Percentiles rank a stretch among this genome's conserved stretches.
Conservation (phyloP, 805 yeast species). For the Nakazawaea populi region DNA sequence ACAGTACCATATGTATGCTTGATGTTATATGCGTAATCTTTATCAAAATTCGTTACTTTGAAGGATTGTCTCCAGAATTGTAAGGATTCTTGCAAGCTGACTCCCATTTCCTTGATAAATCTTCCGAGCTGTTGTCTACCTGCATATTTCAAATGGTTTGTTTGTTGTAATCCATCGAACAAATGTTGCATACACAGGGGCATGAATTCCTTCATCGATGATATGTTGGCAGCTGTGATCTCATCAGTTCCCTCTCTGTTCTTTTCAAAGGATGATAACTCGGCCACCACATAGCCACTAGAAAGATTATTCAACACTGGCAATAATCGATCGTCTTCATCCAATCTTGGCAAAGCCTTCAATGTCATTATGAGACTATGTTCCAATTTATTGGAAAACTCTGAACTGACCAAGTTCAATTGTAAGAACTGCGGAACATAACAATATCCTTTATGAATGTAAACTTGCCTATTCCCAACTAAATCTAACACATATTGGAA, state of each 20-base stretch:
- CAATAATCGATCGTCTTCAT: constrained; percentile 84
- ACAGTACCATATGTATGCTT: constrained; percentile 89
- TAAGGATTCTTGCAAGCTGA: constrained; percentile 81
- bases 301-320: constrained; percentile 81
- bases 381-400: constrained; percentile 51
- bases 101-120: constrained; percentile 86
- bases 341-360: constrained; percentile 74
- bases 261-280: constrained; percentile 21
- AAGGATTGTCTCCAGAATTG: constrained; percentile 79
- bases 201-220: constrained; percentile 52
- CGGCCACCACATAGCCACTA: constrained; percentile 58
- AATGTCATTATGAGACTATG: constrained; percentile 59
- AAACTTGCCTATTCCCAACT: constrained; percentile 67
- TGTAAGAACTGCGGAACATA: constrained; percentile 83
- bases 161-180: constrained; percentile 50
- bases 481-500: constrained; percentile 81
- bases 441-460: constrained; percentile 63
- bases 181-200: constrained; percentile 78
- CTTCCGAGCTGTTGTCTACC: constrained; percentile 84
- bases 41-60: constrained; percentile 70
- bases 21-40: constrained; percentile 84
- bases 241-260: constrained; percentile 20
- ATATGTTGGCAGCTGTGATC: constrained; percentile 58
- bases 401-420: constrained; percentile 60
- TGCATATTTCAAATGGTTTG: constrained; percentile 71